A percentile compares a stretch with the other conserved stretches of the same genome.
These are phyloP conservation scores for Populus tremula DNA, from an alignment of 345 rosid genomes.

Conservation along the genomic window DNA sequence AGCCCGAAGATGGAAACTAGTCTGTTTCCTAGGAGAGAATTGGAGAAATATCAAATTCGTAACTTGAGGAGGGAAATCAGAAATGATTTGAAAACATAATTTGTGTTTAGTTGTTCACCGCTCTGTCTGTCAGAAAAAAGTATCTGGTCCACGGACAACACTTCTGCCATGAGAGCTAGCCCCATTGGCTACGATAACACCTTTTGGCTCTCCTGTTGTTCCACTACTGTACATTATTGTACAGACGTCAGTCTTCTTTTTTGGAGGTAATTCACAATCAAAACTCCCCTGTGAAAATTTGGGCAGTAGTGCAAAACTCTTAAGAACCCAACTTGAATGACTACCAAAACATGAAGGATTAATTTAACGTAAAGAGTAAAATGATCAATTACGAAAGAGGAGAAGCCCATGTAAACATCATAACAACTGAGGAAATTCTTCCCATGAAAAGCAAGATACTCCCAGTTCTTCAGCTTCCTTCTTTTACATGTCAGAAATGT, in stretches of 20 bases:
- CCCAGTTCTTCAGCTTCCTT: constrained; percentile 68
- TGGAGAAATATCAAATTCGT: not conserved
- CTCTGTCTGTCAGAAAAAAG: constrained; percentile 52
- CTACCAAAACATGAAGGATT: not conserved
- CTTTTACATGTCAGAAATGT: constrained; percentile 54
- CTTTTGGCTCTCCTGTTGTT: constrained; percentile 98
- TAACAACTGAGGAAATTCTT: constrained; percentile 63
- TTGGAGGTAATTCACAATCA: constrained; percentile 57
- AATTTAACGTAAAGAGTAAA: not conserved
- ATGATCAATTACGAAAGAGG: not conserved
- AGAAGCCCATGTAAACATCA: not conserved
- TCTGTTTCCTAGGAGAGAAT: not conserved
- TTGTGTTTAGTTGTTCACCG: constrained; percentile 38
- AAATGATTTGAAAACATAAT: not conserved
- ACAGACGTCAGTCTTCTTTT: constrained; percentile 65
- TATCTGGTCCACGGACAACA: constrained; percentile 69
- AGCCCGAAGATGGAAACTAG: not conserved
- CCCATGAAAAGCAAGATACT: constrained; percentile 79
- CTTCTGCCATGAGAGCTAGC: constrained; percentile 58
- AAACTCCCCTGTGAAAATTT: constrained; percentile 48
- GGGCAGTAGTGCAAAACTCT: not conserved
- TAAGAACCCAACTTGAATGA: constrained; percentile 1
- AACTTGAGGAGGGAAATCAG: not conserved
- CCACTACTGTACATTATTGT: constrained; percentile 98
- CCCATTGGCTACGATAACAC: constrained; percentile 65